phyloP scores from a whole-genome alignment of 2,329 filamentous ascomycete species.

The Colletotrichum acutatum region DNA sequence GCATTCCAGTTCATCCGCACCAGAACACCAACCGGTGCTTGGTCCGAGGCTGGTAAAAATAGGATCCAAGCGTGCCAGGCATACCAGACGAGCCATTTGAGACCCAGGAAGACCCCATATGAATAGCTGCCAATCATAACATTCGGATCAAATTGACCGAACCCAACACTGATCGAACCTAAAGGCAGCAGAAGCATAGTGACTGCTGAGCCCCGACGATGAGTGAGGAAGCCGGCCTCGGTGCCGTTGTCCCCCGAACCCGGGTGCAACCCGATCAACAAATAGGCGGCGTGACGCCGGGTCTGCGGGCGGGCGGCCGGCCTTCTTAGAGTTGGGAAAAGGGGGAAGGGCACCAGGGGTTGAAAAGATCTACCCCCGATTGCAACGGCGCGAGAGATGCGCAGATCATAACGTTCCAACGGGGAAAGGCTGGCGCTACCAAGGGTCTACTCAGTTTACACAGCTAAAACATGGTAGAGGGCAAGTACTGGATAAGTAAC shows the following conservation, averaged over 20 bases:
- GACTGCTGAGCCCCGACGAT: no score
- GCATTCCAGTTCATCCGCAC: slow-evolving; percentile 10
- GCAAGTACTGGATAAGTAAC: slow-evolving; percentile 10
- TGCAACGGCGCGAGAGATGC: slow-evolving; percentile 20
- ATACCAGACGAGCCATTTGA: not conserved
- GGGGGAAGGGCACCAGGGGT: slow-evolving; percentile 8
- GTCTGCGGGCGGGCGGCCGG: not conserved
- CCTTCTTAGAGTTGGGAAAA: not conserved
- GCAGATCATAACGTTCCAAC: slow-evolving; percentile 7
- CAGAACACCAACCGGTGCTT: not conserved
- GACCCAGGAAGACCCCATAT: not conserved
- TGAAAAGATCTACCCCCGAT: slow-evolving; percentile 22
- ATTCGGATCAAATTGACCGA: no score
- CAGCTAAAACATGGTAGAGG: not conserved
- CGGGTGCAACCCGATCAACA: not conserved
- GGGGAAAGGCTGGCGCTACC: slow-evolving; percentile 13
- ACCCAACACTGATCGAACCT: no score
- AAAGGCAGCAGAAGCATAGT: no score
- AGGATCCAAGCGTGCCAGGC: not conserved
- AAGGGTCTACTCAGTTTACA: slow-evolving; percentile 1
- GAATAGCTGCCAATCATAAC: no score
- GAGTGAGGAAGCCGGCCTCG: not conserved
- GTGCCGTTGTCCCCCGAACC: slow-evolving; percentile 14
- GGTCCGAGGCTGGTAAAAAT: not conserved
- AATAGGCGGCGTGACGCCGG: slow-evolving; percentile 22